phyloP scores from a whole-genome alignment of 257 asterid species.

The Gardenia jasminoides region DNA sequence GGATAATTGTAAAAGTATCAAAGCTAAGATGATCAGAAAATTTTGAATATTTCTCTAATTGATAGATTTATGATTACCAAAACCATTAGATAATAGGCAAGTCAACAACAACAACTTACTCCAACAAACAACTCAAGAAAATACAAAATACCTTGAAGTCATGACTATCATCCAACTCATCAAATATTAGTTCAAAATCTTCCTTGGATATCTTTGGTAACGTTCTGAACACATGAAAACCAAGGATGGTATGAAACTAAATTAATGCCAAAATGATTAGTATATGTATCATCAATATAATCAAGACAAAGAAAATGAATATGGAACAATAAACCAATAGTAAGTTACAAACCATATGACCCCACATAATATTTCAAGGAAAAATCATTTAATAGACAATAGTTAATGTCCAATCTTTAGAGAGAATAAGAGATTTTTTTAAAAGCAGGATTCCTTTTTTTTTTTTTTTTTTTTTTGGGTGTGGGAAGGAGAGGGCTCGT shows the following conservation, averaged over 20 bases:
- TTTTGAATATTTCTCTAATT: not conserved
- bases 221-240: conserved; percentile 47
- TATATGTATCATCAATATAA: not conserved
- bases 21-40: not conserved
- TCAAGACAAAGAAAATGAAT: conserved; percentile 1
- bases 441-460: too few species aligned
- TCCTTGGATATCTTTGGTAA: conserved; percentile 89
- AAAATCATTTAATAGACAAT: not conserved
- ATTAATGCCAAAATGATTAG: not conserved
- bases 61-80: not conserved
- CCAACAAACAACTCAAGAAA: conserved; percentile 11
- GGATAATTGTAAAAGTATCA: not conserved
- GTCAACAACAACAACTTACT: not conserved
- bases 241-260: conserved; percentile 17
- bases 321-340: not conserved
- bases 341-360: not conserved
- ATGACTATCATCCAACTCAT: conserved; percentile 86
- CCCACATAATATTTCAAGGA: conserved; percentile 4
- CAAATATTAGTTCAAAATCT: conserved; percentile 84
- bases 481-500: not conserved
- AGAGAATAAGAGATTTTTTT: not conserved
- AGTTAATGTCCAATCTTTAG: not conserved
- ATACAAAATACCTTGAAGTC: conserved; percentile 71
- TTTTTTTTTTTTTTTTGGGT: too few species aligned
- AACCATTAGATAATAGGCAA: not conserved